phyloP scores from a whole-genome alignment of 2,329 filamentous ascomycete genomes.

The Uncinocarpus reesii region DNA sequence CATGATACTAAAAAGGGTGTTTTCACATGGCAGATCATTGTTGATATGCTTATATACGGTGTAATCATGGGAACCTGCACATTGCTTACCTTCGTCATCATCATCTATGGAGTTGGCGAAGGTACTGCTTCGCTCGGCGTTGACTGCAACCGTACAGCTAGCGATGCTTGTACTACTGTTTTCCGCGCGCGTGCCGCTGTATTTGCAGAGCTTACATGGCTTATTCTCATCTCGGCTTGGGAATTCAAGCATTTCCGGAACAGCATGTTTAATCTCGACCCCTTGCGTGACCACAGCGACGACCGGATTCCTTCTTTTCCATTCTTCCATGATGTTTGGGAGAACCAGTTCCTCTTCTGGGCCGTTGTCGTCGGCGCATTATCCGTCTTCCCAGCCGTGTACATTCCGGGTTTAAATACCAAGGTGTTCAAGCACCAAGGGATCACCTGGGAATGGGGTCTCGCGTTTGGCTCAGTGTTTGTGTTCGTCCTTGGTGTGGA shows the following conservation, averaged over 20 bases:
- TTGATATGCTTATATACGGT: conserved; percentile 47
- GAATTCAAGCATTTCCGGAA: conserved; percentile 46
- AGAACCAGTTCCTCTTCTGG: conserved; percentile 46
- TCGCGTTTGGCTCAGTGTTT: conserved; percentile 46
- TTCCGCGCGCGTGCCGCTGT: conserved; percentile 46
- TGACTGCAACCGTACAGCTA: conserved; percentile 17
- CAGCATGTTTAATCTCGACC: conserved; percentile 46
- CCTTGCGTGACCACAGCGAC: conserved; percentile 20
- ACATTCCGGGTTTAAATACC: conserved; percentile 51
- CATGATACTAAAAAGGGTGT: conserved; percentile 43
- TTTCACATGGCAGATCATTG: conserved; percentile 44
- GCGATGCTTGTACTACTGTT: conserved; percentile 16
- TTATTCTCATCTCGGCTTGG: conserved; percentile 48
- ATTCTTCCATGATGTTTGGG: conserved; percentile 29
- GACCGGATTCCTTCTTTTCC: conserved; percentile 27
- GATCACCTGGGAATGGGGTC: conserved; percentile 54
- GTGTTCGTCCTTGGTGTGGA: conserved; percentile 52
- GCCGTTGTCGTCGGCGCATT: conserved; percentile 39
- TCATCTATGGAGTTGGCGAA: conserved; percentile 37
- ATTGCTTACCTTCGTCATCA: conserved; percentile 43
- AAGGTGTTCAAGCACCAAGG: conserved; percentile 51
- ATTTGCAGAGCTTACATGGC: conserved; percentile 49
- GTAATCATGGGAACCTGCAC: conserved; percentile 42
- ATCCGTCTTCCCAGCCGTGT: conserved; percentile 44
- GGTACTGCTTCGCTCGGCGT: conserved; percentile 30